Evolutionary conservation across 352 stramenopile species (phyloP).

Genomic region (Phytophthora idaei): DNA sequence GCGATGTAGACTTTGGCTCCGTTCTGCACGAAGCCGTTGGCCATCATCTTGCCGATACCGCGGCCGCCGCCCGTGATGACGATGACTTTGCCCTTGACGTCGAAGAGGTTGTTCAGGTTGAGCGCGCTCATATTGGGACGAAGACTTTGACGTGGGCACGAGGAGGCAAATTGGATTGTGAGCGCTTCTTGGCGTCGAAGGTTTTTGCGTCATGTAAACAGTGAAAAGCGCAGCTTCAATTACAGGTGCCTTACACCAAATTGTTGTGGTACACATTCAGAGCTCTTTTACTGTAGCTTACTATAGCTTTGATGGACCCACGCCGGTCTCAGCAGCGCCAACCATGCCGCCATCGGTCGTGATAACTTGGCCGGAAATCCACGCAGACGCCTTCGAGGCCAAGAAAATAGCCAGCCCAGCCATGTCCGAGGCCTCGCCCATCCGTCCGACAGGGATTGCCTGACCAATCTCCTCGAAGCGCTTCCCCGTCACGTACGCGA

Average conservation of each 20-base stretch:
- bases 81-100: conserved; percentile 78
- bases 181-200: neutral
- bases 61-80: conserved; percentile 94
- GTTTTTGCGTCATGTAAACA: neutral
- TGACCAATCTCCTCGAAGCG: conserved; percentile 66
- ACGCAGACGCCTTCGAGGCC: conserved; percentile 86
- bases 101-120: conserved; percentile 30
- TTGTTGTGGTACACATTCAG: neutral
- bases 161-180: neutral
- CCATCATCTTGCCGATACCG: conserved; percentile 97
- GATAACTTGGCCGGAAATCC: conserved; percentile 93
- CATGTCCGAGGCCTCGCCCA: conserved; percentile 92
- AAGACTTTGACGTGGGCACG: neutral
- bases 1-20: conserved; percentile 95
- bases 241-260: neutral
- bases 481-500: conserved; percentile 56
- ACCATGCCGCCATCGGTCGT: conserved; percentile 91
- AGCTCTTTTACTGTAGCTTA: no score
- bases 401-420: conserved; percentile 93
- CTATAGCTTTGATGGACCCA: conserved; percentile 25
- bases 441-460: conserved; percentile 80
- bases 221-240: neutral
- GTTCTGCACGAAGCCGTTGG: conserved; percentile 91
- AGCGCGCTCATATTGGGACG: conserved; percentile 26
- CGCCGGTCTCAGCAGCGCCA: conserved; percentile 48